phyloP scores from a whole-genome alignment of 1,284 basidiomycete genomes.

The Papiliotrema nemorosa region DNA sequence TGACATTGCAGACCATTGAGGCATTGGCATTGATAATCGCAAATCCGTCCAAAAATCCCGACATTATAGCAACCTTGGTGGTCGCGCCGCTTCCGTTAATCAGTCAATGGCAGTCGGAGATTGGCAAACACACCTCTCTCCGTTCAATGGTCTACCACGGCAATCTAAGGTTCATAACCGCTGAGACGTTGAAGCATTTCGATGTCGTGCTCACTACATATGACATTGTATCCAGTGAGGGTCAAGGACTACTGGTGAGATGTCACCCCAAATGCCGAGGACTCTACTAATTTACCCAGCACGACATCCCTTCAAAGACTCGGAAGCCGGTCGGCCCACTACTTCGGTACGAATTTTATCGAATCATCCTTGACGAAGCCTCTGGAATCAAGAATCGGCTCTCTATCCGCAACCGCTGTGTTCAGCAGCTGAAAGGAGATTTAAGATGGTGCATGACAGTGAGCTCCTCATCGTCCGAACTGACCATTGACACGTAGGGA shows the following conservation, averaged over 20 bases:
- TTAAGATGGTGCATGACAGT: constrained; percentile 43
- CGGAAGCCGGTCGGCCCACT: constrained; percentile 31
- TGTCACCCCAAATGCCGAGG: background rate
- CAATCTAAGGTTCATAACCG: constrained; percentile 21
- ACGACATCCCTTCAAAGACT: background rate
- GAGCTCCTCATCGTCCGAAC: constrained; percentile 22
- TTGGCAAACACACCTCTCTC: constrained; percentile 44
- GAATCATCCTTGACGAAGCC: constrained; percentile 51
- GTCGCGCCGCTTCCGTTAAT: constrained; percentile 50
- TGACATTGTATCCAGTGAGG: constrained; percentile 32
- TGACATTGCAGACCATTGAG: constrained; percentile 41
- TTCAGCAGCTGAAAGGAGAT: constrained; percentile 28
- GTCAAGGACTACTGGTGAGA: constrained; percentile 17
- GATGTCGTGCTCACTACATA: constrained; percentile 49
- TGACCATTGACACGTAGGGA: background rate
- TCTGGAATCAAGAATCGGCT: constrained; percentile 43
- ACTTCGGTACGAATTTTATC: constrained; percentile 41
- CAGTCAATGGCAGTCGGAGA: constrained; percentile 49
- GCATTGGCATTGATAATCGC: constrained; percentile 43
- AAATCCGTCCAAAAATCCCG: constrained; percentile 35
- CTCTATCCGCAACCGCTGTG: constrained; percentile 34
- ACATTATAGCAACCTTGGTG: constrained; percentile 47
- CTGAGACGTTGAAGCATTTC: constrained; percentile 32
- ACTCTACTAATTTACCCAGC: background rate
- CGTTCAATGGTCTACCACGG: constrained; percentile 47